Evolutionary conservation across 2,329 filamentous ascomycete species (phyloP).

Genomic region (Plectosphaerella sp.): DNA sequence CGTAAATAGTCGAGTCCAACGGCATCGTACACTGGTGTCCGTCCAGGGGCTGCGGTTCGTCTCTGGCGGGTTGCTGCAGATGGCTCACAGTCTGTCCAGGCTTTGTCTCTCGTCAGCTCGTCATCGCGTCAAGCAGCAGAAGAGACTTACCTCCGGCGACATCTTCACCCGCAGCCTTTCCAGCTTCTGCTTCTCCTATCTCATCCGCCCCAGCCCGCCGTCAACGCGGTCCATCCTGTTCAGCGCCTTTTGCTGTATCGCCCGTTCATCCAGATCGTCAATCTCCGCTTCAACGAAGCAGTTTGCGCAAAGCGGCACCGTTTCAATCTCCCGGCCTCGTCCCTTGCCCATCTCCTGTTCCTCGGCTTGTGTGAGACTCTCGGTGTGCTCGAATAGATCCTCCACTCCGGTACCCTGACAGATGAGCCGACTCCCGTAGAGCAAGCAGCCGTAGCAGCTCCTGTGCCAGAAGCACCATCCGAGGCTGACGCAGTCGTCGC

Average conservation of each 20-base stretch:
- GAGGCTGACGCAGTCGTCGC: conserved; percentile 52
- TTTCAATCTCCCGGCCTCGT: conserved; percentile 34
- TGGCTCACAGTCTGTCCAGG: too few relatives aligned
- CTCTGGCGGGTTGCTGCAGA: background rate
- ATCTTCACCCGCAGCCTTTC: conserved; percentile 7
- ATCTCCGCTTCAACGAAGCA: conserved; percentile 38
- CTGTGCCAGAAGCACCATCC: conserved; percentile 59
- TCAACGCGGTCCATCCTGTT: conserved; percentile 37
- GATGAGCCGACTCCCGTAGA: conserved; percentile 40
- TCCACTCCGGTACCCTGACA: conserved; percentile 26
- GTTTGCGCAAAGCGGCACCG: conserved; percentile 44
- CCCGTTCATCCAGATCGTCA: conserved; percentile 22
- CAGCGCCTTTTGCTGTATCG: conserved; percentile 35
- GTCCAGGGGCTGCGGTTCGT: conserved; percentile 5
- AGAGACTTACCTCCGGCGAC: conserved; percentile 7
- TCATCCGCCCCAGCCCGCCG: conserved; percentile 38
- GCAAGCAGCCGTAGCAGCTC: conserved; percentile 50
- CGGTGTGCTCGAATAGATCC: conserved; percentile 25
- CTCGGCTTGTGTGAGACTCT: background rate
- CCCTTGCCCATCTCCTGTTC: conserved; percentile 4
- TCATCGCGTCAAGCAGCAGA: background rate
- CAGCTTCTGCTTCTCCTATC: conserved; percentile 32
- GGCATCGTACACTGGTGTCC: conserved; percentile 13
- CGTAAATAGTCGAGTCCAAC: conserved; percentile 35
- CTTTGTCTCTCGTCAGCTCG: too few relatives aligned